A percentile compares a stretch with the other conserved stretches of the same genome.
Evolutionary conservation across 768 basidiomycete species (phyloP).

Genomic region (Lenzites betulinus): DNA sequence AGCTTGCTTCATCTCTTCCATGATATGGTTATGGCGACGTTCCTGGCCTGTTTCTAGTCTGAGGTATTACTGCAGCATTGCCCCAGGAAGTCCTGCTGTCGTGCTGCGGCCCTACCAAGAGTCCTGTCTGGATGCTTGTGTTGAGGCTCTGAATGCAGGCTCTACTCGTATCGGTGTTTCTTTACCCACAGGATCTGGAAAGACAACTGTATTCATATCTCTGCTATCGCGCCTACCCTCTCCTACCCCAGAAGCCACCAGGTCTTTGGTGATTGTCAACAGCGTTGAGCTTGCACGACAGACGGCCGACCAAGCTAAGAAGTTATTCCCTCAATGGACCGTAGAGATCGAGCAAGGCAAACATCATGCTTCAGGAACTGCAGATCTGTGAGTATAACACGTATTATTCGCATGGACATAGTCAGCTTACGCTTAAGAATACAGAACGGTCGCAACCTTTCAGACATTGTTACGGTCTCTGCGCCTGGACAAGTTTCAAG

Average conservation of each 20-base stretch:
- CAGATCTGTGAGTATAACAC: conserved; percentile 71
- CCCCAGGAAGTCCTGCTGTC: conserved; percentile 4
- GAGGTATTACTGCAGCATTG: conserved; percentile 1
- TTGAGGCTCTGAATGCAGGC: conserved; percentile 69
- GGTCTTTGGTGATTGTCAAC: conserved; percentile 84
- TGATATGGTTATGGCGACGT: conserved; percentile 15
- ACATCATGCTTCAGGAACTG: conserved; percentile 72
- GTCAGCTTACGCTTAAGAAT: no score
- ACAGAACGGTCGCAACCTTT: conserved; percentile 85
- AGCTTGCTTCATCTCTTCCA: conserved; percentile 7
- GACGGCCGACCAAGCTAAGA: conserved; percentile 70
- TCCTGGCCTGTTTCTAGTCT: background rate
- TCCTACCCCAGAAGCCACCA: conserved; percentile 49
- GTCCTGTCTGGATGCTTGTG: conserved; percentile 74
- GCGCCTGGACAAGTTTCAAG: conserved; percentile 76
- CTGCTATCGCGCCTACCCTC: conserved; percentile 67
- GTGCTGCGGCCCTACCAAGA: conserved; percentile 86
- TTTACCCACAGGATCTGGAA: conserved; percentile 81
- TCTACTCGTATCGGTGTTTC: conserved; percentile 79
- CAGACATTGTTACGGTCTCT: conserved; percentile 73
- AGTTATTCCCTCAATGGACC: conserved; percentile 67
- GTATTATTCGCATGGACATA: background rate
- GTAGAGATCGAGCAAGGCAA: conserved; percentile 95
- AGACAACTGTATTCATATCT: conserved; percentile 90
- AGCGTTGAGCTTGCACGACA: conserved; percentile 89